Conservation (phyloP, 2,329 filamentous ascomycete species). For the Xenosphaeropsis pyriputrescens region DNA sequence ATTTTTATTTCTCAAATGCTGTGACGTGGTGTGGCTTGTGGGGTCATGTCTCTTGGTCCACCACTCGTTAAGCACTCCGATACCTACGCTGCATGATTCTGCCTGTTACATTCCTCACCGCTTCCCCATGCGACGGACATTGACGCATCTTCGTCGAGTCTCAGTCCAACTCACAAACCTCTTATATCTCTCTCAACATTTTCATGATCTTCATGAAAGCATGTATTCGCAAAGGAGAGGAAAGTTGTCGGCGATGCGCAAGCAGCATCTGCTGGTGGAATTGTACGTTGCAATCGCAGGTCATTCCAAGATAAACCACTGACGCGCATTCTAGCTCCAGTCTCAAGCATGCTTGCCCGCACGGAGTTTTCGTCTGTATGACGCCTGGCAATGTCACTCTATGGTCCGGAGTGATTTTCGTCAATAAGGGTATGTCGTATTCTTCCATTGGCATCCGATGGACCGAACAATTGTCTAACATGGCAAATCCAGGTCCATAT, state of each 20-base stretch:
- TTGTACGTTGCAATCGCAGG: conserved; percentile 9
- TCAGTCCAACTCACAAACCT: too few species aligned
- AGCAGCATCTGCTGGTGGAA: conserved; percentile 17
- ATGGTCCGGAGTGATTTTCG: conserved; percentile 87
- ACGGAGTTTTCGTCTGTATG: conserved; percentile 76
- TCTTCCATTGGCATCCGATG: not conserved
- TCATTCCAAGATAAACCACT: conserved; percentile 2
- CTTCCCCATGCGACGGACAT: too few species aligned
- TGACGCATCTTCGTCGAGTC: too few species aligned
- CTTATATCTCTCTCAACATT: too few species aligned
- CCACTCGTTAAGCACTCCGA: too few species aligned
- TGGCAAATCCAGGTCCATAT: conserved; percentile 57
- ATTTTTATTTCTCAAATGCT: too few species aligned
- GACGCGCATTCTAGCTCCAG: conserved; percentile 43
- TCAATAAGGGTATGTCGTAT: conserved; percentile 58
- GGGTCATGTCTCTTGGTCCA: too few species aligned
- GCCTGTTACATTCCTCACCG: too few species aligned
- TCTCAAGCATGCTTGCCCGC: conserved; percentile 67
- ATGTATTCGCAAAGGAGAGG: conserved; percentile 13
- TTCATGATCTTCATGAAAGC: not conserved
- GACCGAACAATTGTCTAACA: conserved; percentile 1
- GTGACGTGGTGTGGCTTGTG: too few species aligned
- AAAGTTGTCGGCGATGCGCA: conserved; percentile 15
- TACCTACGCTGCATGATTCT: too few species aligned
- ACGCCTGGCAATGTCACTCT: conserved; percentile 66